Conservation (phyloP, 441 rosid species). For the Croton setiger region DNA sequence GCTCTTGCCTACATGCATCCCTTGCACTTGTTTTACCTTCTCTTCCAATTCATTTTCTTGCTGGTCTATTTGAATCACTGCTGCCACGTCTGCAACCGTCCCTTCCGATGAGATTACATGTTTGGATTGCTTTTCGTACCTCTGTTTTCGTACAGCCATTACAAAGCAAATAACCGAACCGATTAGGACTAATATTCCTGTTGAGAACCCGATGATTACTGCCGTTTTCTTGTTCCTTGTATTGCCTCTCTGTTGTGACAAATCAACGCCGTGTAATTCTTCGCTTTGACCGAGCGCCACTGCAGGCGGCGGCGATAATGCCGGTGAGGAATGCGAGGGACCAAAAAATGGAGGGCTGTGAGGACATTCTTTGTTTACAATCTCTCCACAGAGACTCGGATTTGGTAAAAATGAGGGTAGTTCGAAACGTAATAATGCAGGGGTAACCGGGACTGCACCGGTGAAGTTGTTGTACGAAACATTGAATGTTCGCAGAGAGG, state of each 20-base stretch:
- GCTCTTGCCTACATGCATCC: constrained; percentile 42
- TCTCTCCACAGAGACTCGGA: constrained; percentile 89
- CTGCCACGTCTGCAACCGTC: constrained; percentile 40
- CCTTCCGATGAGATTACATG: constrained; percentile 25
- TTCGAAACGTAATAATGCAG: constrained; percentile 52
- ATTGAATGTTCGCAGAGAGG: constrained; percentile 59
- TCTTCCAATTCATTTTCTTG: constrained; percentile 61
- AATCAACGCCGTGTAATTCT: constrained; percentile 44
- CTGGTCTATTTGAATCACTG: constrained; percentile 52
- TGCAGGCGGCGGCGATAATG: constrained; percentile 42
- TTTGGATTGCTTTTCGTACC: constrained; percentile 25
- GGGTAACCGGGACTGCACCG: constrained; percentile 72
- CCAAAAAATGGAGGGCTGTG: constrained; percentile 63
- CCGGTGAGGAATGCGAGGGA: constrained; percentile 29
- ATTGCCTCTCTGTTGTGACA: constrained; percentile 32
- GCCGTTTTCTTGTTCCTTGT: constrained; percentile 38
- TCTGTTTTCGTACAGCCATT: constrained; percentile 44
- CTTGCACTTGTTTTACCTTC: constrained; percentile 64
- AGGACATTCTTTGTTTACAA: constrained; percentile 67
- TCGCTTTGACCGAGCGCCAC: constrained; percentile 49
- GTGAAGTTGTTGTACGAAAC: constrained; percentile 70
- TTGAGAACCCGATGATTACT: constrained; percentile 51
- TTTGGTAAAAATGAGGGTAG: constrained; percentile 56
- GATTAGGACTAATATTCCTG: constrained; percentile 45
- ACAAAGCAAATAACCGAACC: constrained; percentile 44